Evolutionary conservation across 768 basidiomycete genomes (phyloP), one percentile per base, ranked within the genome.

Genomic region (Coprinopsis sp.): DNA sequence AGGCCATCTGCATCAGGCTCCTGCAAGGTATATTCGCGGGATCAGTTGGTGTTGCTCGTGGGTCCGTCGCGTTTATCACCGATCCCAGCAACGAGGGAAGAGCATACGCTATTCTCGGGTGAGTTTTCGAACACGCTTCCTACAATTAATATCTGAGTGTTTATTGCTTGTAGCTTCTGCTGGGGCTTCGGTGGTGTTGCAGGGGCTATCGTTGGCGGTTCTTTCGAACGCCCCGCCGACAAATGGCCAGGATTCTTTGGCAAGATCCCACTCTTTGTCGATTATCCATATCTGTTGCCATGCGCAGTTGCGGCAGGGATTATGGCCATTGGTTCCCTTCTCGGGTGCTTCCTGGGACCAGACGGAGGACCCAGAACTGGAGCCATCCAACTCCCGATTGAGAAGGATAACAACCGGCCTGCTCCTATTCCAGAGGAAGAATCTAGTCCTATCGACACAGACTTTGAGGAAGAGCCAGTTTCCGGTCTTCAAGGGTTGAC

Each of bases 181-280:
- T 96, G 95, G 96, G 94, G 93, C 50, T 79, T 98, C 53, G 96
- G 95, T 51, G 96, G 94, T 78, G 90, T 93, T 11, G 79, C 84
- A 37, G 91, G 91, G 34, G 87, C 87, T 37, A 85, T 93, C 43
- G 76, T 94, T 24, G 92, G 90, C 51, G 89, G 89, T 55, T 69
- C 81, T 55, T 84, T 88, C 54, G 91, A 90, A 70, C 78, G 78
- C 24, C 93, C 93, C 8, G 88, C 84, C 1, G 73, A 73, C 37
- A 97, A 96, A 60, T 95, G 90, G 84, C 91, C 94, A 2, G 66
- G 70, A 1, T 62, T 80, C 3, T 95, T 95, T 64, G 76, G 70
- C 37, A 68, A 78, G 19, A 56, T 82, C 4, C 69, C 76, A 2
- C 55, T 97, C 18, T 88, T 97, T 60, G 74, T 78, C 21, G 70